These are phyloP conservation scores for Viridothelium virens DNA, from an alignment of 495 filamentous ascomycete genomes.

Conservation along the genomic window DNA sequence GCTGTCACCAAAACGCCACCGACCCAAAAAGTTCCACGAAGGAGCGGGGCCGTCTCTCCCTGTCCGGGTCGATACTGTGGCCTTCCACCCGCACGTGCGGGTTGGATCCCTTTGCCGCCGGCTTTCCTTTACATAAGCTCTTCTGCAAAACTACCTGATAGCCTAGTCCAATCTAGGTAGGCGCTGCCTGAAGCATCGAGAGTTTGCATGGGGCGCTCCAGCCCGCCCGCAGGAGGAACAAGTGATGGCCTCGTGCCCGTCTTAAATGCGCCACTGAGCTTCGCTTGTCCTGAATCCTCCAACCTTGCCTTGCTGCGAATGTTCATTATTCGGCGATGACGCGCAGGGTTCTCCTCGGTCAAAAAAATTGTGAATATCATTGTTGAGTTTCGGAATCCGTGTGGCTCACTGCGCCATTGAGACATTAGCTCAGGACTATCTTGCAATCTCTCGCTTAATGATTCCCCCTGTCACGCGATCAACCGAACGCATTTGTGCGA, in stretches of 20 bases:
- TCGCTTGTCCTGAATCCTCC: not conserved
- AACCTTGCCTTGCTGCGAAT: not conserved
- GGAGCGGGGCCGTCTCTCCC: not conserved
- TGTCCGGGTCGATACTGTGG: conserved; percentile 5
- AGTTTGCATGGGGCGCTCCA: not conserved
- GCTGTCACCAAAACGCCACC: not conserved
- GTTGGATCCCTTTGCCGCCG: conserved; percentile 1
- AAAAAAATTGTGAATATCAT: not conserved
- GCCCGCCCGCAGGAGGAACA: not conserved
- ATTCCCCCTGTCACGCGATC: too few species aligned
- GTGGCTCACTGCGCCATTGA: not conserved
- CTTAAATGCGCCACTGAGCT: not conserved
- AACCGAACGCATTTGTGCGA: too few species aligned
- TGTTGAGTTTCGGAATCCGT: not conserved
- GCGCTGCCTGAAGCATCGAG: not conserved
- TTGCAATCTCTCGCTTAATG: too few species aligned
- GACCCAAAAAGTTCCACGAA: not conserved
- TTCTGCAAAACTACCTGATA: not conserved
- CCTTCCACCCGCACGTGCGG: conserved; percentile 9
- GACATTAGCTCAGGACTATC: not conserved
- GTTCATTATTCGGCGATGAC: not conserved
- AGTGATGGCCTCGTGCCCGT: not conserved
- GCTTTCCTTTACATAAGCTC: not conserved
- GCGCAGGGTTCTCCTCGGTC: not conserved
- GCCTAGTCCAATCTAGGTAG: not conserved